Conservation (phyloP, 2,329 filamentous ascomycete species). For the Corynespora cassiicola region DNA sequence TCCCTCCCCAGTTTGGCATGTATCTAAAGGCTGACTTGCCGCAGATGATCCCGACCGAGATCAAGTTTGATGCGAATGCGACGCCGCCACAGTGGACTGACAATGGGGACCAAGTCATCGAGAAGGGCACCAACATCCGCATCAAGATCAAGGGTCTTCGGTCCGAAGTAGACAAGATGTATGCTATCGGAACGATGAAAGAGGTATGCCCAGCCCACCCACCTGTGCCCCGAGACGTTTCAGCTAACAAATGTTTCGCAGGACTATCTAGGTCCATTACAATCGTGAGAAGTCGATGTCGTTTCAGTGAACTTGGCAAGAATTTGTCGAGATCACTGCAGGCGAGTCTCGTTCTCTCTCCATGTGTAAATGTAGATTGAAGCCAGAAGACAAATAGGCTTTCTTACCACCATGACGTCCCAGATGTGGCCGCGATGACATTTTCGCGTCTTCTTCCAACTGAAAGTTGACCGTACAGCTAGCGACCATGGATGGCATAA, state of each 20-base stretch:
- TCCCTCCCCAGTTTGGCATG: constrained; percentile 5
- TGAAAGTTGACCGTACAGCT: too few relatives aligned
- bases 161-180: constrained; percentile 93
- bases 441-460: not conserved
- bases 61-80: constrained; percentile 94
- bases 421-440: too few relatives aligned
- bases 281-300: constrained; percentile 26
- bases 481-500: too few relatives aligned
- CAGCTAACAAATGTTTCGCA: constrained; percentile 24
- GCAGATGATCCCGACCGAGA: constrained; percentile 87
- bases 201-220: constrained; percentile 60
- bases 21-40: constrained; percentile 26
- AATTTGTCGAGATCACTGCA: too few relatives aligned
- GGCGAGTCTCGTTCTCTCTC: too few relatives aligned
- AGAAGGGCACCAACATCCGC: constrained; percentile 90
- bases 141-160: constrained; percentile 94
- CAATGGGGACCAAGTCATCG: constrained; percentile 90
- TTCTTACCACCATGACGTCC: too few relatives aligned
- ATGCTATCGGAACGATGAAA: constrained; percentile 96
- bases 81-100: constrained; percentile 98
- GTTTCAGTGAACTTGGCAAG: constrained; percentile 9
- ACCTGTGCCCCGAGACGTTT: constrained; percentile 7
- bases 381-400: too few relatives aligned
- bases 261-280: constrained; percentile 48
- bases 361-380: too few relatives aligned